Evolutionary conservation across 2,329 filamentous ascomycete genomes (phyloP), one percentile per base, ranked within the genome.

Genomic region (Cylindrodendrum hubeiense): DNA sequence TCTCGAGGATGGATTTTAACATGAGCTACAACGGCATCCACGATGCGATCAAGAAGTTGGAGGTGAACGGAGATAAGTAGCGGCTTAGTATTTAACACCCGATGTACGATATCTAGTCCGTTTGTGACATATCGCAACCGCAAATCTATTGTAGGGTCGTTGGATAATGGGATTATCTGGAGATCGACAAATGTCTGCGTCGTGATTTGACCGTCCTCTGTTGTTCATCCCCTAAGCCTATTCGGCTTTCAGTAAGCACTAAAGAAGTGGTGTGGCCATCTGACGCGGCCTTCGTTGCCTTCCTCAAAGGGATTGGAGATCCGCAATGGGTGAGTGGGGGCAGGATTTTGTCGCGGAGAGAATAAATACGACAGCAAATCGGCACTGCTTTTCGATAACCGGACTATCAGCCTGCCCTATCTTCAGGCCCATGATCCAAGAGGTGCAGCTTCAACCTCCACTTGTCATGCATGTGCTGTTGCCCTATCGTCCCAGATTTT

Each of bases 1-100:
- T 63, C 21, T 26, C 58, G n/a, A 66, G 34, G 47, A 58, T 57
- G 52, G 63, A 57, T n/a, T 66, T 52, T 43, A 50, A 63, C 39
- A 57, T 57, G 60, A 52, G 53, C 28, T 57, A 63, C 10, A 63
- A 52, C 52, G 53, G 53, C 10, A 53, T 62, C 2, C 24, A 33
- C 19, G 43, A 55, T 26, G 59, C 59, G 17, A 56, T 47, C 9
- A 41, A 28, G 21, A 56, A 50, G 44, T 30, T 22, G 34, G 41
- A 24, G 21, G 17, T 24, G 12, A 21, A 22, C 10, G 19, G 9
- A 6, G 41, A 44, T 12, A 4, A 22, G 19, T 12, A 44, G 19
- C 4, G 19, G 10, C 19, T 15, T 24, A 30, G 28, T 2, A 30
- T 30, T 30, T 8, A 30, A 30, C n/a, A n/a, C n/a, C n/a, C n/a